Evolutionary conservation across 139 green algal species (phyloP).

Genomic region (Mesotaenium endlicherianum): DNA sequence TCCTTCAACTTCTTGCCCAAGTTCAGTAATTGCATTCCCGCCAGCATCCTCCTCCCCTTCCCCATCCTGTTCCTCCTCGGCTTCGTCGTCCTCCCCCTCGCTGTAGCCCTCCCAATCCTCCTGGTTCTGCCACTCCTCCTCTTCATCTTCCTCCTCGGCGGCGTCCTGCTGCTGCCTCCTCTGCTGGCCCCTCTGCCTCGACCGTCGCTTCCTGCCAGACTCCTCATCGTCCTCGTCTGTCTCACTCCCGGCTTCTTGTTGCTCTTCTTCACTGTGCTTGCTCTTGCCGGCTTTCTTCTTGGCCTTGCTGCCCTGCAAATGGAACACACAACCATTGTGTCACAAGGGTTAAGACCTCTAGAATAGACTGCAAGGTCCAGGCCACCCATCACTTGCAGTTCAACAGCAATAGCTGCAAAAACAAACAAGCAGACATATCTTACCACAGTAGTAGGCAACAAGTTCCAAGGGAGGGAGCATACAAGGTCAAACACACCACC

Average conservation of each 20-base stretch:
- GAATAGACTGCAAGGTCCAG: no score
- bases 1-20: background rate
- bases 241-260: background rate
- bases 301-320: no score
- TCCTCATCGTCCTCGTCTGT: conserved; percentile 5
- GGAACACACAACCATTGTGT: no score
- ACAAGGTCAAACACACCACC: no score
- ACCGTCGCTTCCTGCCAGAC: conserved; percentile 20
- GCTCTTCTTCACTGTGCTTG: background rate
- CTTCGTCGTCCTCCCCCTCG: background rate
- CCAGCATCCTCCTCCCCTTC: background rate
- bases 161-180: background rate
- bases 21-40: background rate
- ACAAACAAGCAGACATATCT: no score
- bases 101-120: conserved; percentile 9
- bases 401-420: no score
- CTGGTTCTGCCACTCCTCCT: conserved; percentile 27
- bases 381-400: no score
- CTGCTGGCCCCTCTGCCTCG: background rate
- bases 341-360: no score
- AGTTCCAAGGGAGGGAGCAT: no score
- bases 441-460: no score
- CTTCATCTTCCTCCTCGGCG: background rate
- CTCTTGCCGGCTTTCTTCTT: no score
- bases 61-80: background rate